phyloP scores from a whole-genome alignment of 2,329 filamentous ascomycete genomes.

The Nemania abortiva region DNA sequence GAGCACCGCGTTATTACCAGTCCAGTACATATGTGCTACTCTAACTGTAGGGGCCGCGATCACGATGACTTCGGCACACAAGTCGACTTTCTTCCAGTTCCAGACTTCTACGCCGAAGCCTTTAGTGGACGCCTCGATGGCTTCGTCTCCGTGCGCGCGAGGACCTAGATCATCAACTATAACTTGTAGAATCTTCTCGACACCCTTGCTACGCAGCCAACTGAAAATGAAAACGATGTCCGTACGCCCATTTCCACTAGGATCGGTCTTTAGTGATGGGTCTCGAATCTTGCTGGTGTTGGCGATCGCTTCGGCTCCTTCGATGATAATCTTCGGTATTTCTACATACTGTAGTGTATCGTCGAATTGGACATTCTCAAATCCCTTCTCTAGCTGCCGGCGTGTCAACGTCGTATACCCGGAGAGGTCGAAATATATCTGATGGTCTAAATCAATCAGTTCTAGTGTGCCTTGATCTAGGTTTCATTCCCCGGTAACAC shows the following conservation, averaged over 20 bases:
- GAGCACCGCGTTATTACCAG: constrained; percentile 5
- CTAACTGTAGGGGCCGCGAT: not conserved
- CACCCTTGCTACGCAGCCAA: not conserved
- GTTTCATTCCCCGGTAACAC: too few relatives aligned
- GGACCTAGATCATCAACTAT: not conserved
- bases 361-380: not conserved
- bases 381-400: too few relatives aligned
- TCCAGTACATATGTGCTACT: not conserved
- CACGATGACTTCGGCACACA: not conserved
- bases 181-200: not conserved
- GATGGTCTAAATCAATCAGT: too few relatives aligned
- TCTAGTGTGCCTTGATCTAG: too few relatives aligned
- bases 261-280: too few relatives aligned
- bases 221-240: not conserved
- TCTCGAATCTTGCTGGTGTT: not conserved
- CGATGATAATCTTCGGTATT: not conserved
- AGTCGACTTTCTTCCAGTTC: constrained; percentile 1
- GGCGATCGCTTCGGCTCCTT: not conserved
- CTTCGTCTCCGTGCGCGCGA: not conserved
- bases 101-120: not conserved
- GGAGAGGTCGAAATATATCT: too few relatives aligned
- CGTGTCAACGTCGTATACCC: too few relatives aligned
- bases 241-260: not conserved
- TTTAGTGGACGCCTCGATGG: not conserved
- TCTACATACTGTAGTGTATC: not conserved